Percentiles rank a stretch among this genome's conserved stretches.
Conservation (phyloP, 306 rosid species). For the Prunus kanzakura region DNA sequence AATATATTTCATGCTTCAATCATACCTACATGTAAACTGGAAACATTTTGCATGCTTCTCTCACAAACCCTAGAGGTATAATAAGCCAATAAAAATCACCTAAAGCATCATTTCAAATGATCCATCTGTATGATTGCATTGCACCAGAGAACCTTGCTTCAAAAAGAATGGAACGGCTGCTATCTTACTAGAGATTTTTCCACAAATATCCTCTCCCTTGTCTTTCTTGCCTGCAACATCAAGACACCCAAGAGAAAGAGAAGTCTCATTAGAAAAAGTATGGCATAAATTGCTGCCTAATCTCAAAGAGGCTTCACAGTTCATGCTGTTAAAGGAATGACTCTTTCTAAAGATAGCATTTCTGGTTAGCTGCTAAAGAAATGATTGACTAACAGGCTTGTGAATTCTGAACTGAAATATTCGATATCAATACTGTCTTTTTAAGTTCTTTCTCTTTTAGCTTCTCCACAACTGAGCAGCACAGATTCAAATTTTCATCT, state of each 20-base stretch:
- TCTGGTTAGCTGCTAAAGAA: no score
- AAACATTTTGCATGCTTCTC: background rate
- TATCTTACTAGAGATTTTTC: slow-evolving; percentile 30
- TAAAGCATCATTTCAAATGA: background rate
- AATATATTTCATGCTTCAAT: no score
- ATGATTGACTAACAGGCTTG: background rate
- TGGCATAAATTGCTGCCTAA: background rate
- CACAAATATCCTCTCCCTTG: slow-evolving; percentile 47
- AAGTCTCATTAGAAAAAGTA: background rate
- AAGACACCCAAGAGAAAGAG: background rate
- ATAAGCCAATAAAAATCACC: background rate
- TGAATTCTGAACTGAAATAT: background rate
- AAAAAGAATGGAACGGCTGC: background rate
- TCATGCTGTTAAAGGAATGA: no score
- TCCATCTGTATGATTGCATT: background rate
- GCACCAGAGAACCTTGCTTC: background rate
- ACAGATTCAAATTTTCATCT: no score
- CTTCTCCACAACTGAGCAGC: background rate
- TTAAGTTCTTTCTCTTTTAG: background rate
- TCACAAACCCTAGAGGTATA: background rate
- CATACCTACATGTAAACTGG: background rate
- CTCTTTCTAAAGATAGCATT: no score
- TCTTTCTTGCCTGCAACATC: slow-evolving; percentile 29
- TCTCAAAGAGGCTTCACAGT: background rate
- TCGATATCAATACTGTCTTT: background rate